Percentiles rank a stretch among this genome's conserved stretches.
Evolutionary conservation across 2,329 filamentous ascomycete species (phyloP).

Genomic region (Pseudopyricularia javanii): DNA sequence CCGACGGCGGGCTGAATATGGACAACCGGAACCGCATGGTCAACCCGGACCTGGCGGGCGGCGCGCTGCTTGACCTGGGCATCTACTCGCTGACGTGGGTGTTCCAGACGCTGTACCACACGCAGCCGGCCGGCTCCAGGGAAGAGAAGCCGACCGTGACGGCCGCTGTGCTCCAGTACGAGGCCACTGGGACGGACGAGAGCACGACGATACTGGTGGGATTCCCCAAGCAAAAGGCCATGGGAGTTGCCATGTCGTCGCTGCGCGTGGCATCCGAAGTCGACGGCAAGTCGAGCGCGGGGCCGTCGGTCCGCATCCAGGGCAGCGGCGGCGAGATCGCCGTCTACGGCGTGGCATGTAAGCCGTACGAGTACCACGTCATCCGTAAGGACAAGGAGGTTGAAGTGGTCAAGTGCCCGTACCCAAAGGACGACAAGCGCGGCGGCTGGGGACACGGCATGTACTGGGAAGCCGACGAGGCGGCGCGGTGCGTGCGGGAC

Average conservation of each 20-base stretch:
- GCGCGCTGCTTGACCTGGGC: slow-evolving; percentile 71
- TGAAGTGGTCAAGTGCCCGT: slow-evolving; percentile 39
- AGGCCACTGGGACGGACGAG: slow-evolving; percentile 62
- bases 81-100: slow-evolving; percentile 87
- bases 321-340: slow-evolving; percentile 74
- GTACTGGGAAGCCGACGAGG: slow-evolving; percentile 46
- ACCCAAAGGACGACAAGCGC: slow-evolving; percentile 35
- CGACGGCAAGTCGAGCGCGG: slow-evolving; percentile 43
- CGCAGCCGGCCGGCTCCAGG: slow-evolving; percentile 47
- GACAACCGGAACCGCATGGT: slow-evolving; percentile 62
- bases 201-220: slow-evolving; percentile 64
- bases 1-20: slow-evolving; percentile 44
- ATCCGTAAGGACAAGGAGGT: slow-evolving; percentile 35
- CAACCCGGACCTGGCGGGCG: slow-evolving; percentile 71
- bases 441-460: slow-evolving; percentile 59
- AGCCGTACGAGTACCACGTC: slow-evolving; percentile 53
- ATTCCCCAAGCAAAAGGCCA: slow-evolving; percentile 57
- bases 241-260: slow-evolving; percentile 60
- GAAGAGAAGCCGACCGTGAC: slow-evolving; percentile 59
- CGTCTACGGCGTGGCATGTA: slow-evolving; percentile 59
- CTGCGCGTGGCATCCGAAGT: slow-evolving; percentile 51
- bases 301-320: slow-evolving; percentile 66
- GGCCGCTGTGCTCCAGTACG: slow-evolving; percentile 59
- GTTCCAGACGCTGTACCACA: slow-evolving; percentile 79
- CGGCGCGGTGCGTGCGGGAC: slow-evolving; percentile 45